Evolutionary conservation across 2,329 filamentous ascomycete species (phyloP).

Genomic region (Penicillium occitanis): DNA sequence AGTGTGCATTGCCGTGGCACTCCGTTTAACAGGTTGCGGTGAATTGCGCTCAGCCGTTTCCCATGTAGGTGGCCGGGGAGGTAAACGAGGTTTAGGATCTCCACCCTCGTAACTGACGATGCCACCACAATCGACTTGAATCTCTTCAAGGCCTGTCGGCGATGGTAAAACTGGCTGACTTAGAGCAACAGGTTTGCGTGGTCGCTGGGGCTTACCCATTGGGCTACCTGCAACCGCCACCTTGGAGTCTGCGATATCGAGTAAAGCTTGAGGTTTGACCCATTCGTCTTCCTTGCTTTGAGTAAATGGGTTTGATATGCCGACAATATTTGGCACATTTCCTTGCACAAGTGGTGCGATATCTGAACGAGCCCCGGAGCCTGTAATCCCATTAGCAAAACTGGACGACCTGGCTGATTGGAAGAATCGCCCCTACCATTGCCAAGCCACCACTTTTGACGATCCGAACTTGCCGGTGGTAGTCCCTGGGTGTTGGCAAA

Average conservation of each 20-base stretch:
- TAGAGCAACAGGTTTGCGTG: constrained; percentile 10
- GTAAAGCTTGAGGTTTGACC: constrained; percentile 50
- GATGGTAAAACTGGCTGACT: neutral
- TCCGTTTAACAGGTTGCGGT: neutral
- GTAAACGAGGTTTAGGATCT: constrained; percentile 17
- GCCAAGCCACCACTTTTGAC: constrained; percentile 65
- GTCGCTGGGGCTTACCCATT: constrained; percentile 3
- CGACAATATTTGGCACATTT: constrained; percentile 68
- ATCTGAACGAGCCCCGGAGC: constrained; percentile 71
- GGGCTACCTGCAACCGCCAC: neutral
- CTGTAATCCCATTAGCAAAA: constrained; percentile 36
- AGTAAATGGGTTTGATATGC: constrained; percentile 79
- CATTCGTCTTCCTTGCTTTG: constrained; percentile 77
- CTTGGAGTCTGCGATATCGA: constrained; percentile 3
- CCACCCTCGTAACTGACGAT: neutral
- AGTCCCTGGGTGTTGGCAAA: constrained; percentile 78
- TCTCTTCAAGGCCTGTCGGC: neutral
- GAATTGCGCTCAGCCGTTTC: neutral
- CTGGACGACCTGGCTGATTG: constrained; percentile 20
- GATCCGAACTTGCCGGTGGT: constrained; percentile 62
- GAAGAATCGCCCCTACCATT: constrained; percentile 47
- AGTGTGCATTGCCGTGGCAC: neutral
- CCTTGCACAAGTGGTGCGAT: constrained; percentile 64
- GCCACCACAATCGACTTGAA: neutral
- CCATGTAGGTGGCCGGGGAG: constrained; percentile 16